Evolutionary conservation across 352 stramenopile species (phyloP).

Genomic region (Paralagenidium karlingii): DNA sequence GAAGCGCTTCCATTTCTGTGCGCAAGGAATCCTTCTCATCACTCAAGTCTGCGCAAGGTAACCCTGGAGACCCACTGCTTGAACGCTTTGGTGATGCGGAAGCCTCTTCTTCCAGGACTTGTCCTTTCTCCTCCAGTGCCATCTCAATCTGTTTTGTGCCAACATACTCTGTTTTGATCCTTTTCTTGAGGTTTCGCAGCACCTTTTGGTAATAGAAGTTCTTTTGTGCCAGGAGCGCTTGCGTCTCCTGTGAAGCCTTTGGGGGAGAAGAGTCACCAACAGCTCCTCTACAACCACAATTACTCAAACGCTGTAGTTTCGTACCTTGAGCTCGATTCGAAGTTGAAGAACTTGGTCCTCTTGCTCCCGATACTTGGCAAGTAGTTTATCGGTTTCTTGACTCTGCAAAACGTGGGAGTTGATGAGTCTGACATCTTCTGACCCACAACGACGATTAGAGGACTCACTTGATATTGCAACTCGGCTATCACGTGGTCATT

Average conservation of each 20-base stretch:
- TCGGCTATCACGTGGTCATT: constrained; percentile 70
- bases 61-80: too few species aligned
- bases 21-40: constrained; percentile 6
- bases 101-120: background rate
- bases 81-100: too few species aligned
- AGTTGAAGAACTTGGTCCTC: constrained; percentile 32
- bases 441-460: constrained; percentile 2
- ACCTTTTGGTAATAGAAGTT: constrained; percentile 64
- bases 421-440: background rate
- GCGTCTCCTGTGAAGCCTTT: constrained; percentile 14
- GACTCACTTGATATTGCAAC: too few species aligned
- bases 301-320: constrained; percentile 9
- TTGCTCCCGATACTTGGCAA: constrained; percentile 21
- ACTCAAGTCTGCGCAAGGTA: constrained; percentile 6
- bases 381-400: constrained; percentile 53
- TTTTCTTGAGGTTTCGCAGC: constrained; percentile 30
- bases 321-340: constrained; percentile 27
- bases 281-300: constrained; percentile 3
- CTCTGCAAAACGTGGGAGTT: constrained; percentile 37
- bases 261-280: background rate
- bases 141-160: too few species aligned
- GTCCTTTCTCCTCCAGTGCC: background rate
- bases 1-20: constrained; percentile 4
- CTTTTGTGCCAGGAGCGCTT: constrained; percentile 43
- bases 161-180: too few species aligned